Conservation (phyloP, 2,329 filamentous ascomycete genomes). For the Parastagonospora nodorum region DNA sequence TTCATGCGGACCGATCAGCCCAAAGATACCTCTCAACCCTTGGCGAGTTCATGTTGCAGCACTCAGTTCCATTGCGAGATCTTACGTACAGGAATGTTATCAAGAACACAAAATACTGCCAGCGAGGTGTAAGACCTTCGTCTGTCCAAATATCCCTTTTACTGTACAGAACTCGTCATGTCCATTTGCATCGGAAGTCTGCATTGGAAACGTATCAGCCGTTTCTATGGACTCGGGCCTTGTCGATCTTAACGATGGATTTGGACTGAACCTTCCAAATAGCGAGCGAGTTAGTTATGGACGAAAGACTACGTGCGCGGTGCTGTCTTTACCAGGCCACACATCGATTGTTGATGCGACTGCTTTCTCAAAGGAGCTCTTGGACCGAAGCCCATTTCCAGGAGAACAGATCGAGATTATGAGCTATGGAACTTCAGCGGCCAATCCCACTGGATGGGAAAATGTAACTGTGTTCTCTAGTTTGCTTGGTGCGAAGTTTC, state of each 20-base stretch:
- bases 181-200: slow-evolving; percentile 3
- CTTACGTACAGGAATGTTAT: slow-evolving; percentile 1
- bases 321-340: background rate
- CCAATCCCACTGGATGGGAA: too few relatives aligned
- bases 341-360: too few relatives aligned
- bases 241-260: slow-evolving; percentile 1
- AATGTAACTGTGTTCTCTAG: too few relatives aligned
- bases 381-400: too few relatives aligned
- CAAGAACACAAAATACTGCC: background rate
- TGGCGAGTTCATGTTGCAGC: background rate
- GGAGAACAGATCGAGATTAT: too few relatives aligned
- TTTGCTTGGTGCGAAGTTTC: too few relatives aligned
- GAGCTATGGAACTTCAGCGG: too few relatives aligned
- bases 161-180: background rate
- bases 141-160: slow-evolving; percentile 1
- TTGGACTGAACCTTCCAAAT: slow-evolving; percentile 7
- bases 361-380: too few relatives aligned
- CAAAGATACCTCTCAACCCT: background rate
- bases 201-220: background rate
- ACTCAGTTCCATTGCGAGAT: background rate
- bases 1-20: slow-evolving; percentile 5
- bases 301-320: slow-evolving; percentile 2
- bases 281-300: slow-evolving; percentile 1
- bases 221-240: slow-evolving; percentile 6
- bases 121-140: slow-evolving; percentile 1